Evolutionary conservation across 2,329 filamentous ascomycete genomes (phyloP), one percentile per base, ranked within the genome.

Genomic region (Magnaporthiopsis rhizophila): DNA sequence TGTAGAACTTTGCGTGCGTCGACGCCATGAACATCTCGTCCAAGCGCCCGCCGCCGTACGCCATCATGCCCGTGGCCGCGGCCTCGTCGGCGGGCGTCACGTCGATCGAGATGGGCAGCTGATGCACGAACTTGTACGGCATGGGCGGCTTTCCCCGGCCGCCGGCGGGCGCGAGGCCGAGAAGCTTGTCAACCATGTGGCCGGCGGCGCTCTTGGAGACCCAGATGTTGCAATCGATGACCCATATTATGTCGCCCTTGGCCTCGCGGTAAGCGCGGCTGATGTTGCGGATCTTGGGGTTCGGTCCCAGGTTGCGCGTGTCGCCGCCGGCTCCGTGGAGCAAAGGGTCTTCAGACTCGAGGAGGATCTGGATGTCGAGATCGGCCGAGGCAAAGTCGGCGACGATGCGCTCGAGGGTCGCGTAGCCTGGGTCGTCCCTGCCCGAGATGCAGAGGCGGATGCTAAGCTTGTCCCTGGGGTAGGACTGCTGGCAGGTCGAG

Each of bases 241-340:
- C 88, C 95, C 95, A 99, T 28, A 99, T 82, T 32, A 98, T 83
- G 72, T 97, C 92, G 1, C 90, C 89, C 68, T 89, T 88, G 1
- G 92, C 91, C 72, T 98, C 93, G 34, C 92, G 81, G 73, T 97
- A 99, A 2, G 92, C 93, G 58, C 92, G 86, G 74, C 93, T 97
- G 81, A 98, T 91, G 74, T 99, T 99, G 62, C 95, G 84, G 70
- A 99, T 96, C 80, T 99, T 99, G n/a, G 95, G 95, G 72, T 99
- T 99, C 1, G 95, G 95, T 0, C 96, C 96, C 65, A 98, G 82
- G 65, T 85, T 82, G 67, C 83, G 76, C 62, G 77, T 71, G 60
- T 81, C 76, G 63, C 81, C 82, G 13, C 77, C 75, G 38, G 79
- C 71, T 36, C 81, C 83, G 63, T 86, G 83, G 11, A 96, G 78